These are phyloP conservation scores for Guyanaporus albipodus DNA, from an alignment of 768 basidiomycete genomes.

Conservation along the genomic window DNA sequence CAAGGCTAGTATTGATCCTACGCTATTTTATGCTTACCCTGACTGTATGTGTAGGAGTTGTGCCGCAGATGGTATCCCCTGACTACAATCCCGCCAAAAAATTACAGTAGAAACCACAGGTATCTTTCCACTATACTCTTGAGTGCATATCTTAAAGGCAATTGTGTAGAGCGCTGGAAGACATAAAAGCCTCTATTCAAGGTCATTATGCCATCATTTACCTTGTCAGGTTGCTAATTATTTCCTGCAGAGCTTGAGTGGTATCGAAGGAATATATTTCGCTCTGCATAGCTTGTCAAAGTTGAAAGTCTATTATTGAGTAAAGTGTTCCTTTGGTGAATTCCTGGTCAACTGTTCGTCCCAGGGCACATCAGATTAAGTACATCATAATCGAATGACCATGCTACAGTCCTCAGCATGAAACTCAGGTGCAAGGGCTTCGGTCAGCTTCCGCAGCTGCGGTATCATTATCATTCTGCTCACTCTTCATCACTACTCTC, in stretches of 20 bases:
- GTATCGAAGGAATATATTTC: conserved; percentile 75
- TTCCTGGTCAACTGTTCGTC: not conserved
- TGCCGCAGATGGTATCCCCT: conserved; percentile 68
- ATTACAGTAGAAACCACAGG: conserved; percentile 54
- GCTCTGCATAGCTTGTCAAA: conserved; percentile 22
- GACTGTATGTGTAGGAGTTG: conserved; percentile 50
- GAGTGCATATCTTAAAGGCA: not conserved
- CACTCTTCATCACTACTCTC: no score
- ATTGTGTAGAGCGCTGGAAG: conserved; percentile 66
- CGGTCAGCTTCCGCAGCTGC: no score
- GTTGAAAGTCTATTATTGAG: not conserved
- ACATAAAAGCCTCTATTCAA: conserved; percentile 71
- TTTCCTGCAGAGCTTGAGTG: conserved; percentile 62
- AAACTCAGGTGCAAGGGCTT: no score
- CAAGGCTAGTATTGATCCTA: conserved; percentile 48
- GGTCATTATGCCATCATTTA: conserved; percentile 38
- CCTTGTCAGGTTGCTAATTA: not conserved
- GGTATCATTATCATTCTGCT: no score
- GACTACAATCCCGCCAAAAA: conserved; percentile 15
- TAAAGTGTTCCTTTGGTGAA: not conserved
- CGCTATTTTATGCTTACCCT: not conserved
- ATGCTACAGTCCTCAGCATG: no score
- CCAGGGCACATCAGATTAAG: no score
- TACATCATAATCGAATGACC: no score
- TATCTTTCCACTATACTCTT: conserved; percentile 23